These are phyloP conservation scores for Erythrophleum fordii DNA, from an alignment of 306 rosid genomes.

Conservation along the genomic window DNA sequence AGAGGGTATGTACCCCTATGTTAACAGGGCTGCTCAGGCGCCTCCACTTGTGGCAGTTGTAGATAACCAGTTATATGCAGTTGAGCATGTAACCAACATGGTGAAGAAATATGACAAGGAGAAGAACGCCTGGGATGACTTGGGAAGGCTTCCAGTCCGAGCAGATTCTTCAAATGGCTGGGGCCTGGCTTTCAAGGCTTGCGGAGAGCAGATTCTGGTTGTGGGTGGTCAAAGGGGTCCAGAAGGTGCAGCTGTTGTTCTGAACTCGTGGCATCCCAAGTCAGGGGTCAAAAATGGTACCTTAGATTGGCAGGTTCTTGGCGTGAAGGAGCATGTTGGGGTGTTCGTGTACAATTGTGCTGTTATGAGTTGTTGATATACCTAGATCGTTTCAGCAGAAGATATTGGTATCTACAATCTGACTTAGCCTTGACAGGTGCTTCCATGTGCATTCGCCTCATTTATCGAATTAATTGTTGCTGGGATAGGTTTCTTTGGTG, in stretches of 20 bases:
- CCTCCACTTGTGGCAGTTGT: slow-evolving; percentile 98
- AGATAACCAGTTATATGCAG: slow-evolving; percentile 77
- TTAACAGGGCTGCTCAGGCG: slow-evolving; percentile 78
- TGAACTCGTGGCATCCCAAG: slow-evolving; percentile 79
- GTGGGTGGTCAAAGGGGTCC: slow-evolving; percentile 96
- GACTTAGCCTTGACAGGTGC: slow-evolving; percentile 57
- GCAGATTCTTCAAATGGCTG: slow-evolving; percentile 89
- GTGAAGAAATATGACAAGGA: slow-evolving; percentile 83
- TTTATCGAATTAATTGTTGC: slow-evolving; percentile 59
- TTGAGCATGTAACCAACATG: slow-evolving; percentile 85
- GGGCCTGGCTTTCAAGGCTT: slow-evolving; percentile 98
- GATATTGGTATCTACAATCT: slow-evolving; percentile 58
- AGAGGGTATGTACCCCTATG: slow-evolving; percentile 86
- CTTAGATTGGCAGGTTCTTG: slow-evolving; percentile 87
- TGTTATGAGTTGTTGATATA: slow-evolving; percentile 87
- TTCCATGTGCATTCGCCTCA: slow-evolving; percentile 54
- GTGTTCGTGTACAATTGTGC: slow-evolving; percentile 97
- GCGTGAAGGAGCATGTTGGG: slow-evolving; percentile 81
- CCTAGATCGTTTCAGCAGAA: slow-evolving; percentile 62
- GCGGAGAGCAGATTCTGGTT: slow-evolving; percentile 80
- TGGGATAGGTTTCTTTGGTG: slow-evolving; percentile 55
- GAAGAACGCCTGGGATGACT: slow-evolving; percentile 72
- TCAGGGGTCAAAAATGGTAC: slow-evolving; percentile 71
- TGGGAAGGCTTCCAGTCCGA: slow-evolving; percentile 93
- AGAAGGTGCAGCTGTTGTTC: slow-evolving; percentile 83